These are phyloP conservation scores for Pseudopyricularia cyperi DNA, from an alignment of 2,329 filamentous ascomycete genomes.

Conservation along the genomic window DNA sequence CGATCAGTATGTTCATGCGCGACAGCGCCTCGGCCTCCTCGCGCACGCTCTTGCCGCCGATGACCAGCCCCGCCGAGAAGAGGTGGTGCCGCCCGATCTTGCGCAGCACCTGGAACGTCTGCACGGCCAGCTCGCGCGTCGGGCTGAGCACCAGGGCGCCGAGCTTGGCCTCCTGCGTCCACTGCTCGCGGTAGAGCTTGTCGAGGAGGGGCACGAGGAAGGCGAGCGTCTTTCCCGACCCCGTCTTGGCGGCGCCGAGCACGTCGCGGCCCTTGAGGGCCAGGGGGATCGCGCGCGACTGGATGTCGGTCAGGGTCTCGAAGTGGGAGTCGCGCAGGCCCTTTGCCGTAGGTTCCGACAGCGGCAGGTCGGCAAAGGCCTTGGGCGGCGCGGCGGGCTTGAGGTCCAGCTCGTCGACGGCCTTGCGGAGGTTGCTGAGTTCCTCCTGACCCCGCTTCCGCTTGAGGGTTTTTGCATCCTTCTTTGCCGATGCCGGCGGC, in stretches of 20 bases:
- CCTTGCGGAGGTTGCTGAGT: conserved; percentile 12
- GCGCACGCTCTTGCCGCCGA: conserved; percentile 81
- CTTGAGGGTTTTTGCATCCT: conserved; percentile 12
- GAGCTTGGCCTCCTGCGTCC: conserved; percentile 82
- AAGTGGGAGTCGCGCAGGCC: conserved; percentile 83
- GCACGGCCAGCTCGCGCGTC: conserved; percentile 86
- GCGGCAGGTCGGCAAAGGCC: conserved; percentile 70
- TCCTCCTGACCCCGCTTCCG: conserved; percentile 13
- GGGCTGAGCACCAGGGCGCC: conserved; percentile 89
- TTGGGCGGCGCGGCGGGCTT: conserved; percentile 42
- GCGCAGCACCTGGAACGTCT: conserved; percentile 88
- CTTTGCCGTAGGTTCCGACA: conserved; percentile 66
- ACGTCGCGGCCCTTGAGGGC: conserved; percentile 80
- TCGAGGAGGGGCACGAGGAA: conserved; percentile 89
- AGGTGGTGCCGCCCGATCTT: conserved; percentile 81
- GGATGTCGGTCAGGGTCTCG: conserved; percentile 81
- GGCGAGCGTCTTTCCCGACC: conserved; percentile 88
- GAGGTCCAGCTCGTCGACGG: conserved; percentile 27
- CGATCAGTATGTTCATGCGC: conserved; percentile 94
- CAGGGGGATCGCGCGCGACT: conserved; percentile 75
- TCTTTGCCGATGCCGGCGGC: conserved; percentile 1
- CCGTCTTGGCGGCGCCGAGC: conserved; percentile 89
- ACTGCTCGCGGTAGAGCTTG: conserved; percentile 77
- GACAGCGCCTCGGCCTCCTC: conserved; percentile 75
- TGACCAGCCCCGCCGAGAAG: conserved; percentile 86